Evolutionary conservation across 345 rosid species (phyloP), one percentile per base, ranked within the genome.

Genomic region (Citrus glauca): DNA sequence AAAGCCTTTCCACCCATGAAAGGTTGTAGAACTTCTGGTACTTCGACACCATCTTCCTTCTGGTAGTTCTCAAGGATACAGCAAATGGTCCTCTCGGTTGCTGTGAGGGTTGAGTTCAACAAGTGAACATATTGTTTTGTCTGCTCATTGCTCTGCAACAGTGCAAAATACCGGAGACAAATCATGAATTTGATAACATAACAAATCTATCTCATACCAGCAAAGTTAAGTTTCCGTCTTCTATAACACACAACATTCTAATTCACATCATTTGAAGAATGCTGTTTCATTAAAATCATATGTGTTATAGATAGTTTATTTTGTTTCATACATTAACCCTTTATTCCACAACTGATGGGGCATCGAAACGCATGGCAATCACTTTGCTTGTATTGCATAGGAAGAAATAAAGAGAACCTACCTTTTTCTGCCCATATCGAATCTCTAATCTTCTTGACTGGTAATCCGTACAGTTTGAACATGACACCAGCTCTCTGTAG

Each of bases 401-500:
- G 30, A 64, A 69, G 16, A 69, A 55, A 66, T 53, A 25, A n/a
- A 69, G 6, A 57, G 19, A 28, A 66, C 77, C 24, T 60, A 94
- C 97, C 97, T 92, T 96, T 81, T 92, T 96, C 88, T 92, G 99
- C 62, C 98, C 98, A 61, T 76, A 96, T 81, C 99, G 89, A 76
- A 88, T 96, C 83, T 94, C 98, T 77, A 96, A 82, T 76, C 91
- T 92, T 77, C 99, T 89, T 4, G 97, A 85, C 74, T 94, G 98
- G 81, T 88, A 94, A 73, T 94, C 98, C 8, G 95, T 93, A 79
- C 98, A 94, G 73, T 94, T 94, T 4, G 98, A 94, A 79, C 98
- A 93, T 4, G 97, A 94, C 73, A 94, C 98, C 17, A 94, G 86
- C 89, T 94, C 98, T 81, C 97, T 91, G 82, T 86, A 91, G n/a